These are phyloP conservation scores for Candida maris DNA, from an alignment of 805 yeast genomes.

Conservation along the genomic window DNA sequence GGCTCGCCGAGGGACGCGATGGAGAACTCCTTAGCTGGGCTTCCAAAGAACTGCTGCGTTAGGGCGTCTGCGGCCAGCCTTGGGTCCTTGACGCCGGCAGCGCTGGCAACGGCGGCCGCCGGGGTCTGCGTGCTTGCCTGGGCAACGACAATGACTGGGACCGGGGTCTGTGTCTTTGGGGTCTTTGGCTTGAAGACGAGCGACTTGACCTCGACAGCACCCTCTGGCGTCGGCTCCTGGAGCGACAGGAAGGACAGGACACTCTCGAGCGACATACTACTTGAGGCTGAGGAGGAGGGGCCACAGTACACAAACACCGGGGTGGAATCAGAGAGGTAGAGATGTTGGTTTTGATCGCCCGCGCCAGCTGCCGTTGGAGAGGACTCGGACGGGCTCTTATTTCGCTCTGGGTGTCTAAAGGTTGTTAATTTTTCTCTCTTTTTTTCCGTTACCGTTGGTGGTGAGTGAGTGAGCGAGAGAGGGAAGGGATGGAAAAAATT, in stretches of 20 bases:
- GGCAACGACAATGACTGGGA: constrained; percentile 80
- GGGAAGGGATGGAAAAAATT: no score
- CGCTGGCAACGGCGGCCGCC: constrained; percentile 56
- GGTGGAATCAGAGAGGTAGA: no score
- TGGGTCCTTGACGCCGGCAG: constrained; percentile 76
- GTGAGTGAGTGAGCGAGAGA: no score
- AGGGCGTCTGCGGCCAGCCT: constrained; percentile 83
- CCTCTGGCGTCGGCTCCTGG: constrained; percentile 48
- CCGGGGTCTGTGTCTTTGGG: constrained; percentile 71
- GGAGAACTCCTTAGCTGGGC: constrained; percentile 58
- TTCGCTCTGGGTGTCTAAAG: no score
- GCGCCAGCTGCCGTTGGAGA: no score
- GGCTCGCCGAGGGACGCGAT: constrained; percentile 46
- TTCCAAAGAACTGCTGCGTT: constrained; percentile 57
- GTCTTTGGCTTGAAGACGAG: constrained; percentile 90
- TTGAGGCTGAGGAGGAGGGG: no score
- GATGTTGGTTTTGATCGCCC: no score
- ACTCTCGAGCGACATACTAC: constrained; percentile 65
- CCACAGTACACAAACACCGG: no score
- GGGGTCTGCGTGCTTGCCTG: constrained; percentile 69
- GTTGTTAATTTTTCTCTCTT: no score
- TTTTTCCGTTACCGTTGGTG: no score
- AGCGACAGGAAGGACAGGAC: constrained; percentile 64
- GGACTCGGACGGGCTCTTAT: no score
- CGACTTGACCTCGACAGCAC: constrained; percentile 60